Evolutionary conservation across 768 basidiomycete species (phyloP).

Genomic region (Kwoniella europaea): DNA sequence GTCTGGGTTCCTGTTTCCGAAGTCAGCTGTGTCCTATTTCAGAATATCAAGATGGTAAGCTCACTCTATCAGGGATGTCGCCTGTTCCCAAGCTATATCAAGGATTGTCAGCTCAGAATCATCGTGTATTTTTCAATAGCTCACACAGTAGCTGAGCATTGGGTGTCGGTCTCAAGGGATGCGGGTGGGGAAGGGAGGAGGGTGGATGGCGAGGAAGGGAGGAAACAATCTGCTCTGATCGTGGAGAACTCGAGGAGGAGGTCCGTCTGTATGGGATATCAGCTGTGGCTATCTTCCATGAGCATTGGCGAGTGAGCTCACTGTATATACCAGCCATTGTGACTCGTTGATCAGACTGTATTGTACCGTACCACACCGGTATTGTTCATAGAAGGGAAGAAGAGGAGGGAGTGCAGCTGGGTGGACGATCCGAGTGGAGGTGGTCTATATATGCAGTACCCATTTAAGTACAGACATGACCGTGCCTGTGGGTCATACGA

Average conservation of each 20-base stretch:
- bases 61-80: conserved; percentile 56
- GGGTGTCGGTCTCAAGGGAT: conserved; percentile 35
- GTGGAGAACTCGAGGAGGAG: conserved; percentile 73
- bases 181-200: conserved; percentile 59
- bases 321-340: conserved; percentile 55
- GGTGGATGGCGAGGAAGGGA: conserved; percentile 34
- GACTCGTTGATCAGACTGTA: not conserved
- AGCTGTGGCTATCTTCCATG: not conserved
- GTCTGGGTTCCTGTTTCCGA: conserved; percentile 66
- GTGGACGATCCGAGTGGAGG: conserved; percentile 5
- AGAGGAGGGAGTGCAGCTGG: not conserved
- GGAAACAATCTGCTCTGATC: conserved; percentile 87
- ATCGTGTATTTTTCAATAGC: conserved; percentile 7
- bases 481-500: not conserved
- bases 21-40: not conserved
- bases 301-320: conserved; percentile 16
- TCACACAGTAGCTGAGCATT: conserved; percentile 60
- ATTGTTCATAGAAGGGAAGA: not conserved
- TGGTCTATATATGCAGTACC: not conserved
- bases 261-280: conserved; percentile 60
- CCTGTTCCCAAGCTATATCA: conserved; percentile 51
- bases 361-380: not conserved
- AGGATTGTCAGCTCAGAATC: conserved; percentile 11
- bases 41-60: no score
- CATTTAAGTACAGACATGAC: not conserved